A percentile compares a stretch with the other conserved stretches of the same genome.
Conservation (phyloP, 805 yeast genomes). For the Wickerhamiella kurtzmanii region DNA sequence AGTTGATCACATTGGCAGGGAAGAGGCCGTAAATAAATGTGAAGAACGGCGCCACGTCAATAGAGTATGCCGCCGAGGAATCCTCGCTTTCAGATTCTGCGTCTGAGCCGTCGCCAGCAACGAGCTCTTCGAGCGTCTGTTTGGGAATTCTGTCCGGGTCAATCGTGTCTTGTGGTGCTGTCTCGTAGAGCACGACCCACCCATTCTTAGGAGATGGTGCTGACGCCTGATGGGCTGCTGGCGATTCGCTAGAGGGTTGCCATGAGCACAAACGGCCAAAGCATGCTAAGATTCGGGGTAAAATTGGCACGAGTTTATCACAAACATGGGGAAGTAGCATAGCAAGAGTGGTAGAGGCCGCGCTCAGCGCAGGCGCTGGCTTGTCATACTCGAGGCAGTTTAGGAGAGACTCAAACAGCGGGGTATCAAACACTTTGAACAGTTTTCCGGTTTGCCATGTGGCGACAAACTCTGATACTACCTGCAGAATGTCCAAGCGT, state of each 20-base stretch:
- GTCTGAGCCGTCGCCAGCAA: conserved; percentile 3
- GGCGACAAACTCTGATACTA: conserved; percentile 24
- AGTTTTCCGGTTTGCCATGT: conserved; percentile 17
- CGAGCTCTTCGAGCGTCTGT: not conserved
- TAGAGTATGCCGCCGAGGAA: not conserved
- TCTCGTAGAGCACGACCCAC: conserved; percentile 2
- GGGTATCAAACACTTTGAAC: conserved; percentile 15
- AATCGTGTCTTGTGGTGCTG: not conserved
- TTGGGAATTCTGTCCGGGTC: not conserved
- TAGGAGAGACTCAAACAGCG: conserved; percentile 17
- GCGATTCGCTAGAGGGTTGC: conserved; percentile 15
- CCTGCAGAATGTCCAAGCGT: conserved; percentile 30
- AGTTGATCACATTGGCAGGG: conserved; percentile 37
- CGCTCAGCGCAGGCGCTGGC: conserved; percentile 29
- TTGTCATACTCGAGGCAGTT: conserved; percentile 28
- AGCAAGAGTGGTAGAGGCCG: conserved; percentile 28
- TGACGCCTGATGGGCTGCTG: conserved; percentile 1
- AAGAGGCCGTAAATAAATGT: conserved; percentile 44
- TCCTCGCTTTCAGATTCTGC: conserved; percentile 1
- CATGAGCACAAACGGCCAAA: conserved; percentile 34
- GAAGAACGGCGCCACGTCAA: conserved; percentile 29
- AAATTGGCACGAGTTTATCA: conserved; percentile 21
- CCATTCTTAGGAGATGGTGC: not conserved
- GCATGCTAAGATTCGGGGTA: conserved; percentile 34
- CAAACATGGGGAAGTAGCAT: conserved; percentile 37